Base-by-base conservation (phyloP, 2,329 filamentous ascomycete species). In the Monosporascus sp. region DNA sequence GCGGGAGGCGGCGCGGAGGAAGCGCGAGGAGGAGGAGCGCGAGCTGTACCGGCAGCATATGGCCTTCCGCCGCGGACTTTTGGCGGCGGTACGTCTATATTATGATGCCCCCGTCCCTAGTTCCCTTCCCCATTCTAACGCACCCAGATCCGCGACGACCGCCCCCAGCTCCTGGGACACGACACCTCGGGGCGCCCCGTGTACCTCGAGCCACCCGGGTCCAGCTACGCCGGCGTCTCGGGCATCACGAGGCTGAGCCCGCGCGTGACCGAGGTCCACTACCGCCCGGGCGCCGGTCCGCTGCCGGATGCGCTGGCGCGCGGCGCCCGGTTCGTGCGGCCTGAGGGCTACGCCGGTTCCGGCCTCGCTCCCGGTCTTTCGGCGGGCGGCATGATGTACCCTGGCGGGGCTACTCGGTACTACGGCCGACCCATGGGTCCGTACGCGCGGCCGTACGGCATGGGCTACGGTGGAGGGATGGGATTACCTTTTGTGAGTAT, bases 181-280 rank as follows among this genome's bases (percentile, higher is more conserved):
- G 81, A 85, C 62, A 62, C 64, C 11, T 66, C 81, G 34, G 80
- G 81, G 2, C 71, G 73, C 40, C 77, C 83, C 52, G 70, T 85
- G n/a, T 86, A 81, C 64, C 74, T 85, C 36, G 78, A 83, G 60
- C 80, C 82, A 8, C 80, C 81, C 2, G 67, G 69, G 26, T 72
- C 50, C 5, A 47, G 9, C 5, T 65, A 59, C 41, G 57, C 60
- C 0, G 60, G 61, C 4, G 61, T 66, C 3, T 36, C 17, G 7
- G 49, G 45, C 3, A 59, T 61, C 6, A 43, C 49, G 3, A 36
- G 51, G 20, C 20, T 66, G 7, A 62, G 57, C 43, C 61, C 64
- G 22, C 63, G 61, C 40, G 70, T 54, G 59, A 58, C 40, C 52
- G 68, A 54, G 64, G 66, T 61, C 36, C 52, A 40, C 54, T 66